Evolutionary conservation across 2,329 filamentous ascomycete species (phyloP).

Genomic region (Emericellopsis cladophorae): DNA sequence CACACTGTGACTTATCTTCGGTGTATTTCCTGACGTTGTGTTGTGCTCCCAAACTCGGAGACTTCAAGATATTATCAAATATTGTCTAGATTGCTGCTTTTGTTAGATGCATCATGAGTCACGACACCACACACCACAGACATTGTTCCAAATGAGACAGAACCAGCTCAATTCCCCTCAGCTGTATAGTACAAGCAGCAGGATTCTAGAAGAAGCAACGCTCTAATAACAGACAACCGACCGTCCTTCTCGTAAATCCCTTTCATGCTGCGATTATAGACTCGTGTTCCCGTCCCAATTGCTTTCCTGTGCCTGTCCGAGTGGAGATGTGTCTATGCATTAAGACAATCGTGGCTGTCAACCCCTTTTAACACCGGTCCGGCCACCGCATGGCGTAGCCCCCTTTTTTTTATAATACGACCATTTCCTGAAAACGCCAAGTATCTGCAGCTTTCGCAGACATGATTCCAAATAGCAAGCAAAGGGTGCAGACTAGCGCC

Average conservation of each 20-base stretch:
- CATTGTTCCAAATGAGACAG: background rate
- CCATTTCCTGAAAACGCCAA: background rate
- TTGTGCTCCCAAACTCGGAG: no score
- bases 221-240: background rate
- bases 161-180: background rate
- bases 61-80: no score
- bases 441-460: no score
- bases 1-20: no score
- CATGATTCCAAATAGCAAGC: background rate
- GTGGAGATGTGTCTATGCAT: constrained; percentile 41
- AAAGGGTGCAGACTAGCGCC: background rate
- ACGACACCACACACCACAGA: no score
- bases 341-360: constrained; percentile 8
- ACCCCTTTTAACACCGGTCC: background rate
- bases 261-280: background rate
- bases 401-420: background rate
- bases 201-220: constrained; percentile 1
- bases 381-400: constrained; percentile 1
- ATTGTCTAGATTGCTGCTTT: no score
- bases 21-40: no score
- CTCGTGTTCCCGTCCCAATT: background rate
- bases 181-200: constrained; percentile 3
- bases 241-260: background rate
- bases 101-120: no score
- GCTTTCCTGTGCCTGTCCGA: constrained; percentile 19